Evolutionary conservation across 805 yeast species (phyloP).

Genomic region (Candida endomychidarum): DNA sequence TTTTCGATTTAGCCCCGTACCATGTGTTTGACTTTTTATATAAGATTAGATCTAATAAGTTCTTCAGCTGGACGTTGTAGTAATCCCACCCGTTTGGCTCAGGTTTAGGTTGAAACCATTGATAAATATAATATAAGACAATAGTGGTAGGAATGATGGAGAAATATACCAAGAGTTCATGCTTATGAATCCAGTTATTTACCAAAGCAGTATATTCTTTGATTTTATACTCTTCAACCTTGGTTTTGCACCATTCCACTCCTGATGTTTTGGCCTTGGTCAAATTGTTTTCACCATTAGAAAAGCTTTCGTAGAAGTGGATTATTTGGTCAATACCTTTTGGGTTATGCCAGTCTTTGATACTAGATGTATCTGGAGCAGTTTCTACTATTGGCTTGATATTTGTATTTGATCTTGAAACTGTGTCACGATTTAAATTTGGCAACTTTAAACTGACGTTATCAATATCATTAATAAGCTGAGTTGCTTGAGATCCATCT

Average conservation of each 20-base stretch:
- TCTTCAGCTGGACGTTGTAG: slow-evolving; percentile 1
- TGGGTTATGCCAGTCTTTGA: not conserved
- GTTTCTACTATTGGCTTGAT: not conserved
- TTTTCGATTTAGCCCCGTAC: slow-evolving; percentile 1
- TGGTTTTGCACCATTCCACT: not conserved
- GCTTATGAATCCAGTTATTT: slow-evolving; percentile 8
- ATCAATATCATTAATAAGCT: slow-evolving; percentile 11
- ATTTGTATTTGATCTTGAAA: not conserved
- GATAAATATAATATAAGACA: slow-evolving; percentile 1
- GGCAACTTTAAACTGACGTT: slow-evolving; percentile 20
- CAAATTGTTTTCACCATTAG: slow-evolving; percentile 10
- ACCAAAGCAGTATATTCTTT: not conserved
- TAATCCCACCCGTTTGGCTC: slow-evolving; percentile 1
- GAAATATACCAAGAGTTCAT: slow-evolving; percentile 14
- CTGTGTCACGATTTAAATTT: not conserved
- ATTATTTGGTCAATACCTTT: slow-evolving; percentile 16
- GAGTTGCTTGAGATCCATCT: slow-evolving; percentile 4
- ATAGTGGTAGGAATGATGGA: slow-evolving; percentile 7
- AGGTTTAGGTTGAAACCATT: slow-evolving; percentile 4
- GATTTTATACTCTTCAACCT: not conserved
- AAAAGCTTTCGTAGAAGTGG: slow-evolving; percentile 25
- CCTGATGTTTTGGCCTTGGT: not conserved
- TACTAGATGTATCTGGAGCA: not conserved
- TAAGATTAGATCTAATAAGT: not conserved
- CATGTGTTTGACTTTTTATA: slow-evolving; percentile 4